phyloP scores from a whole-genome alignment of 2,329 filamentous ascomycete genomes.

The Acrocalymma vagum region DNA sequence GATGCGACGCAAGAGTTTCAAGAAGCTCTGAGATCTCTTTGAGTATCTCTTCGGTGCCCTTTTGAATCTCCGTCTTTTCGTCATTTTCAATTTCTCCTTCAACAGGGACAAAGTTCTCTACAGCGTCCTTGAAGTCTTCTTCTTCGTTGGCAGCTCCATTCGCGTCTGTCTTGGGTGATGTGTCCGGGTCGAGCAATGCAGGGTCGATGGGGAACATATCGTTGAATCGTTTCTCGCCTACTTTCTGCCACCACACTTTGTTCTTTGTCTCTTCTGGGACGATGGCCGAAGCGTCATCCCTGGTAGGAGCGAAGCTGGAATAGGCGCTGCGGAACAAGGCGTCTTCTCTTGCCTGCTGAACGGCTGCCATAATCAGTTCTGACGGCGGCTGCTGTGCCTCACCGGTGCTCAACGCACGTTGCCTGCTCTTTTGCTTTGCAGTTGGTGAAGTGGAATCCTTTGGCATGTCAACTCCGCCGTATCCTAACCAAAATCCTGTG shows the following conservation, averaged over 20 bases:
- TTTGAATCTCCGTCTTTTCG: constrained; percentile 59
- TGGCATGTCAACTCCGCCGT: constrained; percentile 54
- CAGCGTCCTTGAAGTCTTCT: constrained; percentile 46
- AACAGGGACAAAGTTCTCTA: constrained; percentile 46
- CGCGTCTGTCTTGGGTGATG: constrained; percentile 42
- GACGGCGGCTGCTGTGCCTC: constrained; percentile 63
- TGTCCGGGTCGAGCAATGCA: constrained; percentile 47
- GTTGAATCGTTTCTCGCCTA: constrained; percentile 72
- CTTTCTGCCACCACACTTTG: constrained; percentile 78
- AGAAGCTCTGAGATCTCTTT: constrained; percentile 78
- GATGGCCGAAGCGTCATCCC: constrained; percentile 76
- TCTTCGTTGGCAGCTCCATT: constrained; percentile 48
- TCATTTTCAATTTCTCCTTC: constrained; percentile 27
- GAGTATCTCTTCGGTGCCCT: constrained; percentile 74
- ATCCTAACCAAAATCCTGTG: constrained; percentile 72
- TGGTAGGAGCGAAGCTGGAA: constrained; percentile 80
- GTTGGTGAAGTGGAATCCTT: constrained; percentile 65
- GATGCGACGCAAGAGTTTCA: constrained; percentile 78
- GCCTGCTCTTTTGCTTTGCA: constrained; percentile 73
- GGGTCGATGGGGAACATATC: constrained; percentile 67
- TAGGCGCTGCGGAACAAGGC: constrained; percentile 79
- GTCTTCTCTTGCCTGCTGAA: constrained; percentile 72
- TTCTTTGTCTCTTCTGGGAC: constrained; percentile 73
- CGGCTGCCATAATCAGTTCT: constrained; percentile 47
- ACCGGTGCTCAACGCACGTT: constrained; percentile 74